Percentiles rank a stretch among this genome's conserved stretches.
phyloP scores from a whole-genome alignment of 495 filamentous ascomycete genomes.

The Astrocystis sublimbata region DNA sequence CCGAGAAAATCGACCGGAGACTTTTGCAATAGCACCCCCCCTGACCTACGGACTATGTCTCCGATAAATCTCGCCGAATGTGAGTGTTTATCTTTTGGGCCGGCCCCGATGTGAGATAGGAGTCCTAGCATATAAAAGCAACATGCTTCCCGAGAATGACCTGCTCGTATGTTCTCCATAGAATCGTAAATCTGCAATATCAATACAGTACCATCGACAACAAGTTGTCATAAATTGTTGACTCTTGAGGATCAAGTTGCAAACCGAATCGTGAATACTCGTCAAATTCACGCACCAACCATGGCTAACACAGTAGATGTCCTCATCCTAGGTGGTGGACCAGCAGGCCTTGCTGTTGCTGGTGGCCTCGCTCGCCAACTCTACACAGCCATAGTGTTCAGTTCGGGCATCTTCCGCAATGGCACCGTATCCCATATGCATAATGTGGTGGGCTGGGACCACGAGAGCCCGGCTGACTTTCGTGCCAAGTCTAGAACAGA shows the following conservation, averaged over 20 bases:
- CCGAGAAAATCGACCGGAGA: neutral
- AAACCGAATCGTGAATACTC: neutral
- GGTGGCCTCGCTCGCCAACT: slow-evolving; percentile 48
- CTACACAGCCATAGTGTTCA: slow-evolving; percentile 52
- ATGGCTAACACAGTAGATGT: slow-evolving; percentile 37
- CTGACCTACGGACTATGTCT: slow-evolving; percentile 8
- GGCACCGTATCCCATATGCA: slow-evolving; percentile 49
- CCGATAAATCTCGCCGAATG: slow-evolving; percentile 10
- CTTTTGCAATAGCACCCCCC: neutral
- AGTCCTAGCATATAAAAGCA: neutral
- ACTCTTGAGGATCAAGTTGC: neutral
- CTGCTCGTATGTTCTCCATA: neutral
- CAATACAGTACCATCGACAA: neutral
- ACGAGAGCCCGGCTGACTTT: slow-evolving; percentile 41
- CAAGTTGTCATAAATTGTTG: neutral
- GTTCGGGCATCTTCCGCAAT: slow-evolving; percentile 54
- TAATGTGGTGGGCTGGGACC: slow-evolving; percentile 52
- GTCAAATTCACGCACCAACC: neutral
- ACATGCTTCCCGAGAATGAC: neutral
- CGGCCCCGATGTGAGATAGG: neutral
- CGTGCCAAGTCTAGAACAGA: slow-evolving; percentile 40
- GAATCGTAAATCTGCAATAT: neutral
- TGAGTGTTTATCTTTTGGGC: neutral
- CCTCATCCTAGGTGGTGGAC: slow-evolving; percentile 60
- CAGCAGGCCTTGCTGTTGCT: slow-evolving; percentile 55